Conservation (phyloP, 2,329 filamentous ascomycete genomes). For the Fusarium mundagurra region DNA sequence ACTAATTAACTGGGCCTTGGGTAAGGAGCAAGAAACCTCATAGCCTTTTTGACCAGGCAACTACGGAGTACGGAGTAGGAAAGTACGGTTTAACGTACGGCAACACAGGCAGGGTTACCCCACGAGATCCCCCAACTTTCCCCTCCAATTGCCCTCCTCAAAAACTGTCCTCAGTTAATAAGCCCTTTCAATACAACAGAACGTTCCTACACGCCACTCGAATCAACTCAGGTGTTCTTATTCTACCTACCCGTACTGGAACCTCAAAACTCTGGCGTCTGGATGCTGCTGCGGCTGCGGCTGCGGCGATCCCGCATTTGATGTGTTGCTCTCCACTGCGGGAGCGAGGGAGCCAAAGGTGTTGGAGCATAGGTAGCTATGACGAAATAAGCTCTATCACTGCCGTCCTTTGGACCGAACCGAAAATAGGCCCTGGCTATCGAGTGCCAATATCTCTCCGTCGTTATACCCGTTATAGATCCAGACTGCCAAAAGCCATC, state of each 20-base stretch:
- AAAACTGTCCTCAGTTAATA: not conserved
- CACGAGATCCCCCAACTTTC: constrained; percentile 19
- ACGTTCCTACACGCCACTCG: not conserved
- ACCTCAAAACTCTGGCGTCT: not conserved
- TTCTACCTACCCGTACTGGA: not conserved
- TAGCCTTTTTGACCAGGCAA: not conserved
- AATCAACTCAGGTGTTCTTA: not conserved
- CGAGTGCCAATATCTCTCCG: not conserved
- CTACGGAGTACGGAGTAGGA: not conserved
- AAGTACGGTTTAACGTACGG: not conserved
- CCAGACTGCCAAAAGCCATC: not conserved
- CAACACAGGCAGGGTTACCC: constrained; percentile 31
- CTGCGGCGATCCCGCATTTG: constrained; percentile 3
- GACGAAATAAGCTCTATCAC: constrained; percentile 34
- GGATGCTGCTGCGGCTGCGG: not conserved
- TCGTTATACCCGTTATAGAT: constrained; percentile 7
- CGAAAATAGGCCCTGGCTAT: constrained; percentile 33
- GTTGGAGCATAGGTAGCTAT: constrained; percentile 16
- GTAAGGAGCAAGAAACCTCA: not conserved
- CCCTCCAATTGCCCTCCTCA: constrained; percentile 9
- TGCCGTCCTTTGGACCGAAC: constrained; percentile 45
- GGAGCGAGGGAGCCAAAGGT: constrained; percentile 33
- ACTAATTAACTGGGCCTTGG: not conserved
- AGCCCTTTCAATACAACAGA: not conserved
- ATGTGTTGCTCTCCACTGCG: constrained; percentile 28